These are phyloP conservation scores for Venturia nashicola DNA, from an alignment of 2,329 filamentous ascomycete genomes.

Conservation along the genomic window DNA sequence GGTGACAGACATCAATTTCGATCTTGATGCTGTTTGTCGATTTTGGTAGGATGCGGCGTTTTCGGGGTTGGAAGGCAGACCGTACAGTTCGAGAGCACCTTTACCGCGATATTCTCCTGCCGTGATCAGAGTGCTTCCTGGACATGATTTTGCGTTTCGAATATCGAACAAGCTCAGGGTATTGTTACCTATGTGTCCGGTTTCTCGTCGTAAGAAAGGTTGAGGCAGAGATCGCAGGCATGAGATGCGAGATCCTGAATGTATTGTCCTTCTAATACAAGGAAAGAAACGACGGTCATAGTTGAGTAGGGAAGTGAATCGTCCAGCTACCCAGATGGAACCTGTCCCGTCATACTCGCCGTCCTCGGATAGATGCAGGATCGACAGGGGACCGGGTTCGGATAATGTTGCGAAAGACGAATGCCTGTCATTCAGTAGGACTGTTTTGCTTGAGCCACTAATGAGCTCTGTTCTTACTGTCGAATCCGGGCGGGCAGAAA, in stretches of 20 bases:
- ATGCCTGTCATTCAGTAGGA: background rate
- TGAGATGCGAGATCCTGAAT: constrained; percentile 72
- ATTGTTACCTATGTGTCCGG: constrained; percentile 43
- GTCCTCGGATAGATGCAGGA: constrained; percentile 59
- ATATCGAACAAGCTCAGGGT: constrained; percentile 44
- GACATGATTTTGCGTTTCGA: constrained; percentile 38
- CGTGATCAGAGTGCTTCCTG: constrained; percentile 59
- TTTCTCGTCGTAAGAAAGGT: constrained; percentile 50
- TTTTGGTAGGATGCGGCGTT: constrained; percentile 44
- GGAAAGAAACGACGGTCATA: constrained; percentile 85
- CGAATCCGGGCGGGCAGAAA: constrained; percentile 12
- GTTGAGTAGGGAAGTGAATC: constrained; percentile 78
- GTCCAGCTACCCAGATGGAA: constrained; percentile 72
- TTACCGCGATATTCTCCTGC: constrained; percentile 87
- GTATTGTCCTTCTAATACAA: constrained; percentile 60
- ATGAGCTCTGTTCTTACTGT: constrained; percentile 1
- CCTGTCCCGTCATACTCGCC: constrained; percentile 40
- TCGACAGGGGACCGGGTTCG: constrained; percentile 70
- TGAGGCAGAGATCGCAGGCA: constrained; percentile 58
- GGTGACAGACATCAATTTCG: constrained; percentile 69
- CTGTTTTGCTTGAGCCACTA: background rate
- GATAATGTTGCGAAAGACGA: constrained; percentile 55
- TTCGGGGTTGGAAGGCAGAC: constrained; percentile 32
- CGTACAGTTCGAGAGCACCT: constrained; percentile 81
- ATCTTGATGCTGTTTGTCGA: constrained; percentile 66